phyloP scores from a whole-genome alignment of 768 basidiomycete species.

The Boletus reticuloceps region DNA sequence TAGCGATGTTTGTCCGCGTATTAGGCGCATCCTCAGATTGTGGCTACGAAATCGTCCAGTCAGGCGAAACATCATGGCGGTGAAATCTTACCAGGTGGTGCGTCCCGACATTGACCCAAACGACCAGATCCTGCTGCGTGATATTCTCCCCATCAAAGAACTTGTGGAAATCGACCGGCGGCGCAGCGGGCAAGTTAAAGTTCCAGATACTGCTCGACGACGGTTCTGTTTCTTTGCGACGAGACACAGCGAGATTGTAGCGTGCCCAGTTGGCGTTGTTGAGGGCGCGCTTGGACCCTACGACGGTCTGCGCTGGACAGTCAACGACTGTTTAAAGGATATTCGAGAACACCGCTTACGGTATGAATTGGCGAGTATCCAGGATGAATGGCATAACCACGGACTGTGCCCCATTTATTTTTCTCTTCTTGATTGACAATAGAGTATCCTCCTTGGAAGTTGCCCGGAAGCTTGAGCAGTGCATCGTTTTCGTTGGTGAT shows the following conservation, averaged over 20 bases:
- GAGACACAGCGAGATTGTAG: slow-evolving; percentile 57
- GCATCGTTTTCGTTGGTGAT: slow-evolving; percentile 53
- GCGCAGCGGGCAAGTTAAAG: slow-evolving; percentile 54
- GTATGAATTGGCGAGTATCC: slow-evolving; percentile 53
- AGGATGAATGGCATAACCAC: slow-evolving; percentile 63
- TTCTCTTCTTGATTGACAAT: slow-evolving; percentile 51
- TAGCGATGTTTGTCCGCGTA: slow-evolving; percentile 54
- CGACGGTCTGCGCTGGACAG: slow-evolving; percentile 41
- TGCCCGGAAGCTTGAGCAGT: slow-evolving; percentile 48
- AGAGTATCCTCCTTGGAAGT: slow-evolving; percentile 57
- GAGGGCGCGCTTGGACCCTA: slow-evolving; percentile 56
- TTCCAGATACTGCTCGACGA: slow-evolving; percentile 60
- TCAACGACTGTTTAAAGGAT: not conserved
- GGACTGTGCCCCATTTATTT: slow-evolving; percentile 56
- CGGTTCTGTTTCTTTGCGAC: slow-evolving; percentile 61
- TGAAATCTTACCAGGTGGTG: slow-evolving; percentile 51
- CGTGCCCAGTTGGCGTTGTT: slow-evolving; percentile 68
- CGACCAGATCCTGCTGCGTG: slow-evolving; percentile 62
- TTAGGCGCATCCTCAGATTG: slow-evolving; percentile 65
- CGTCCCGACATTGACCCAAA: slow-evolving; percentile 66
- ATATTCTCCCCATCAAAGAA: slow-evolving; percentile 66
- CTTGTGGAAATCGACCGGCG: slow-evolving; percentile 55
- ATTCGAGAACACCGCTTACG: slow-evolving; percentile 24
- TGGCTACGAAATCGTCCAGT: slow-evolving; percentile 34
- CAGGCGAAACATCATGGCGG: not conserved